These are phyloP conservation scores for Fraxinus dipetala DNA, from an alignment of 305 asterid genomes.

Conservation along the genomic window DNA sequence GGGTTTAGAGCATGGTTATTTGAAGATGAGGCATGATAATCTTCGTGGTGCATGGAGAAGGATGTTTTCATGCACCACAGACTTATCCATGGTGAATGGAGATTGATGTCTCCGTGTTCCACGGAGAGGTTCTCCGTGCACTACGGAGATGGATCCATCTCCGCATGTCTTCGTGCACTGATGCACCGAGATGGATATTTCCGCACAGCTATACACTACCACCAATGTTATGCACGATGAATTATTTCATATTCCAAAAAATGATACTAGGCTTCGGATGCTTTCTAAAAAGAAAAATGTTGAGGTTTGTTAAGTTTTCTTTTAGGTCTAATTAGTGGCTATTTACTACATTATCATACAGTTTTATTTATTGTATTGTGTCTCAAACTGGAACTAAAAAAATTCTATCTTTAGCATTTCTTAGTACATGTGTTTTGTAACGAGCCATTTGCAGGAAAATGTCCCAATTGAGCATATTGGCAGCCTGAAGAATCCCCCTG, in stretches of 20 bases:
- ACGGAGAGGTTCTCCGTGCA: too few species aligned
- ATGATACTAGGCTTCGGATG: conserved; percentile 47
- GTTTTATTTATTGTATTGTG: background rate
- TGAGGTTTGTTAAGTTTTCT: conserved; percentile 46
- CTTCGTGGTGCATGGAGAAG: too few species aligned
- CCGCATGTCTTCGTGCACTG: too few species aligned
- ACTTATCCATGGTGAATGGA: too few species aligned
- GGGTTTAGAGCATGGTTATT: conserved; percentile 8
- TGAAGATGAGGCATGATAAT: too few species aligned
- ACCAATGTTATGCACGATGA: conserved; percentile 23
- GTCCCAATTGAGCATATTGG: conserved; percentile 30
- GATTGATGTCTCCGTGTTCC: too few species aligned
- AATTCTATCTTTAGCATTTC: background rate
- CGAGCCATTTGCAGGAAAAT: conserved; percentile 45
- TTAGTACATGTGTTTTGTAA: conserved; percentile 8
- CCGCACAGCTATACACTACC: too few species aligned
- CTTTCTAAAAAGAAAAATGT: conserved; percentile 47
- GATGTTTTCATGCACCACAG: too few species aligned
- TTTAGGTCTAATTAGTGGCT: conserved; percentile 2
- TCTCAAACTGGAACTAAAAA: background rate
- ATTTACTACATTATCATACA: background rate
- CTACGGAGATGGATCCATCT: too few species aligned
- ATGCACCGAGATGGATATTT: too few species aligned
- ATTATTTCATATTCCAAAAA: conserved; percentile 67
- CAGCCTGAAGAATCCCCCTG: conserved; percentile 30